A percentile compares a stretch with the other conserved stretches of the same genome.
phyloP scores from a whole-genome alignment of 2,329 filamentous ascomycete genomes.

The Exutisphaerella laricina region DNA sequence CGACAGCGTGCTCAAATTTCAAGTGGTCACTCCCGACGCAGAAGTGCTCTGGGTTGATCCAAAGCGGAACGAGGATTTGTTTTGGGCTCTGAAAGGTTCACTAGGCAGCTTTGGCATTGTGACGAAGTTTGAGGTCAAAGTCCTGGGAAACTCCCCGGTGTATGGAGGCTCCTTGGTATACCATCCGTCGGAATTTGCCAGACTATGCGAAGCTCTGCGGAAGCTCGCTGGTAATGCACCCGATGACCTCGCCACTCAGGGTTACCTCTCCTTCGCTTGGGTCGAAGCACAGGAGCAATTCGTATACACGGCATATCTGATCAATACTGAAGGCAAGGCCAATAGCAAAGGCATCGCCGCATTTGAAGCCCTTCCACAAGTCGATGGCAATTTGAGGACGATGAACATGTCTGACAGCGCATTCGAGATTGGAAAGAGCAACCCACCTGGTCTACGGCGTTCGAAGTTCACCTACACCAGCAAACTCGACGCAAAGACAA shows the following conservation, averaged over 20 bases:
- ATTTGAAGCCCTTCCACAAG: constrained; percentile 16
- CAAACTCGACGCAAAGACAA: constrained; percentile 8
- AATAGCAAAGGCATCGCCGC: constrained; percentile 7
- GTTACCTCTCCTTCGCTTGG: constrained; percentile 22
- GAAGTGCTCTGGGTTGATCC: constrained; percentile 18
- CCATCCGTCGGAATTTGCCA: constrained; percentile 8
- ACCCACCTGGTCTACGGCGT: constrained; percentile 14
- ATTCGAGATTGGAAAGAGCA: constrained; percentile 14
- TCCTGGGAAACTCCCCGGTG: constrained; percentile 24
- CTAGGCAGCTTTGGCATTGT: constrained; percentile 24
- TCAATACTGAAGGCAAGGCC: constrained; percentile 18
- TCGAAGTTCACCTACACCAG: constrained; percentile 21
- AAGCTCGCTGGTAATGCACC: constrained; percentile 5
- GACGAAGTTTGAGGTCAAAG: constrained; percentile 23
- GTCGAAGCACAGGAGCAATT: constrained; percentile 12
- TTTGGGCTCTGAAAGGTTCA: constrained; percentile 27
- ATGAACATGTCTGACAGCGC: constrained; percentile 16
- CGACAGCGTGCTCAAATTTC: constrained; percentile 27
- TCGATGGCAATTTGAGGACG: constrained; percentile 12
- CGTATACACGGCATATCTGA: constrained; percentile 14
- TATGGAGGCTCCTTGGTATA: constrained; percentile 20
- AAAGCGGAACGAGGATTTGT: constrained; percentile 23
- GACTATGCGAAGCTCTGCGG: constrained; percentile 16
- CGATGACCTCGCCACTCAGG: constrained; percentile 11
- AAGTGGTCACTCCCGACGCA: constrained; percentile 25